Evolutionary conservation across 208 protist genomes (phyloP), one percentile per base, ranked within the genome.

Genomic region (Phytomonas sp.): DNA sequence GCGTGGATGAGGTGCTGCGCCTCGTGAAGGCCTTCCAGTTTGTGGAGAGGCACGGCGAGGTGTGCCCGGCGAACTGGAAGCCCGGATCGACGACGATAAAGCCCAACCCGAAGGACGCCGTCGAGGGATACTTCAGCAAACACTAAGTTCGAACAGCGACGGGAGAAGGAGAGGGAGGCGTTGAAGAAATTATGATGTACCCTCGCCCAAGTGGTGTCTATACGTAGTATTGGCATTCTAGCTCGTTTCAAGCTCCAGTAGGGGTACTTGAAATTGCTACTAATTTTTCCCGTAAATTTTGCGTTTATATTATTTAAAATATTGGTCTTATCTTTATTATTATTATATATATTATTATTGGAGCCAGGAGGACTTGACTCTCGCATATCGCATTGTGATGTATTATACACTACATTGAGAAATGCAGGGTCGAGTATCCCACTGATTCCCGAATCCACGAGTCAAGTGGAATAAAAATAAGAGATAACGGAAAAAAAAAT

Each of bases 11-110:
- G 84, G 85, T 89, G 60, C 74, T 99, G 9, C 91, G 98, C 66
- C 83, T 99, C 13, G 78, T 99, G 32, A 70, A 98, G 83, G 98
- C 97, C 36, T 97, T 98, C 79, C 93, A 98, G 84, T 98, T 87
- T 73, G 85, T 89, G 37, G 98, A 98, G 75, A 74, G 95, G 72
- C 84, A 98, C 75, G 96, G 92, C 43, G 94, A 98, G 80, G 95
- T 98, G 64, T 98, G 96, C 82, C 97, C 97, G 30, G 94, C 92
- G 9, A 96, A 94, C 83, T 98, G 97, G 96, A 94, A 87, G 73
- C 86, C 91, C 20, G 96, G 95, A 37, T 62, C 28, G 33, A 75
- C 81, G 43, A 96, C 93, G 20, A 98, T 99, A 82, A 98, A 96
- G 78, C 78, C 95, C 36, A 87, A 98, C 77, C 89, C 95, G 59